Percentiles rank a stretch among this genome's conserved stretches.
Evolutionary conservation across 2,329 filamentous ascomycete genomes (phyloP).

Genomic region (Myriosclerotinia duriaeana): DNA sequence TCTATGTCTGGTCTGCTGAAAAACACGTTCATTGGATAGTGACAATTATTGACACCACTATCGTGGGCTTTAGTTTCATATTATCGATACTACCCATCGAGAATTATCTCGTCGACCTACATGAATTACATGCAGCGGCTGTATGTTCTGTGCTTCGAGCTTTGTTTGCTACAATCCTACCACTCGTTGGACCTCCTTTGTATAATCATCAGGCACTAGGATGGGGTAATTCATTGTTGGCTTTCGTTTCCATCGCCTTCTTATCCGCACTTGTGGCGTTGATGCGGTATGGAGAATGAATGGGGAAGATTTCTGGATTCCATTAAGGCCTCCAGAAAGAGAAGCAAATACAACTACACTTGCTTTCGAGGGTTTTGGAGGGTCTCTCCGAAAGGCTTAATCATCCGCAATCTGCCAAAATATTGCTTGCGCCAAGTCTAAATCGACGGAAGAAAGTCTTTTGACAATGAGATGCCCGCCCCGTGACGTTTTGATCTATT

Average conservation of each 20-base stretch:
- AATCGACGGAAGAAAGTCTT: too few species aligned
- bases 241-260: slow-evolving; percentile 48
- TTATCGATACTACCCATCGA: slow-evolving; percentile 43
- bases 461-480: too few species aligned
- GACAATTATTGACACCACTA: slow-evolving; percentile 42
- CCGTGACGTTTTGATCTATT: too few species aligned
- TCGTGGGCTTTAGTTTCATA: slow-evolving; percentile 46
- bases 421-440: too few species aligned
- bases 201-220: slow-evolving; percentile 45
- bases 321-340: too few species aligned
- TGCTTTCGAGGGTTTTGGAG: too few species aligned
- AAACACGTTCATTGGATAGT: slow-evolving; percentile 45
- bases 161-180: slow-evolving; percentile 50
- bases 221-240: slow-evolving; percentile 51
- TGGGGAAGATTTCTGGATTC: background rate
- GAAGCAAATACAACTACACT: too few species aligned
- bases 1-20: slow-evolving; percentile 50
- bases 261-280: slow-evolving; percentile 48
- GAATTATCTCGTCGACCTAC: slow-evolving; percentile 50
- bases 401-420: too few species aligned
- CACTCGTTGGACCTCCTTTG: slow-evolving; percentile 49
- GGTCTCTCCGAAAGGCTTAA: too few species aligned
- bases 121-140: slow-evolving; percentile 43
- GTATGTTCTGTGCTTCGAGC: slow-evolving; percentile 45
- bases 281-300: slow-evolving; percentile 44